Percentiles rank a stretch among this genome's conserved stretches.
phyloP scores from a whole-genome alignment of 2,329 filamentous ascomycete genomes.

The Chrysosporium queenslandicum region DNA sequence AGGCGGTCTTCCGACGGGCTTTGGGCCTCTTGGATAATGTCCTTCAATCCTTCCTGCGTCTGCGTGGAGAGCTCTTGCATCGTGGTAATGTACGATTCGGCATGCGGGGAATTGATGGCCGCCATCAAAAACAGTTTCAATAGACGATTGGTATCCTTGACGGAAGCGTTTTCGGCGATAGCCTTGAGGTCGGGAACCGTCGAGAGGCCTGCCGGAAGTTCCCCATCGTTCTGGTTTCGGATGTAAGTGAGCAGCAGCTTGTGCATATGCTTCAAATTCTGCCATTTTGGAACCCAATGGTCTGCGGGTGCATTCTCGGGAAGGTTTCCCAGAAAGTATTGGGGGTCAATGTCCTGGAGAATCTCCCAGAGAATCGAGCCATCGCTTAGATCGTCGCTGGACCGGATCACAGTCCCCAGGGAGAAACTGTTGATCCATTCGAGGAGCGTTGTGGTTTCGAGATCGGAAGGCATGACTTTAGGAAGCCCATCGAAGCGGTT shows the following conservation, averaged over 20 bases:
- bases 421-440: slow-evolving; percentile 42
- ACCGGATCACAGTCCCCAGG: slow-evolving; percentile 34
- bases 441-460: slow-evolving; percentile 37
- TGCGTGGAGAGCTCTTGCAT: slow-evolving; percentile 36
- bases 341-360: slow-evolving; percentile 40
- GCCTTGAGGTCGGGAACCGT: slow-evolving; percentile 39
- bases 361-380: slow-evolving; percentile 41
- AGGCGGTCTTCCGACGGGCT: slow-evolving; percentile 32
- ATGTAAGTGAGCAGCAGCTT: slow-evolving; percentile 39
- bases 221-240: slow-evolving; percentile 36
- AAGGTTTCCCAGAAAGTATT: slow-evolving; percentile 40
- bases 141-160: slow-evolving; percentile 43
- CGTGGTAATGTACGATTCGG: slow-evolving; percentile 45
- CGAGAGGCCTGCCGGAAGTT: slow-evolving; percentile 34
- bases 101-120: slow-evolving; percentile 51
- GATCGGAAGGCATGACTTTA: slow-evolving; percentile 36
- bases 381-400: slow-evolving; percentile 36
- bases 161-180: slow-evolving; percentile 36
- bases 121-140: slow-evolving; percentile 54
- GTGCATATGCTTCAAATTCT: slow-evolving; percentile 42
- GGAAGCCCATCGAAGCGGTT: slow-evolving; percentile 10
- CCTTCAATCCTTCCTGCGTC: slow-evolving; percentile 39
- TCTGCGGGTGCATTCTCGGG: slow-evolving; percentile 37
- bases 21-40: slow-evolving; percentile 40
- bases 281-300: slow-evolving; percentile 41